Base-by-base conservation (phyloP, 495 filamentous ascomycete genomes). In the Entonaema liquescens region DNA sequence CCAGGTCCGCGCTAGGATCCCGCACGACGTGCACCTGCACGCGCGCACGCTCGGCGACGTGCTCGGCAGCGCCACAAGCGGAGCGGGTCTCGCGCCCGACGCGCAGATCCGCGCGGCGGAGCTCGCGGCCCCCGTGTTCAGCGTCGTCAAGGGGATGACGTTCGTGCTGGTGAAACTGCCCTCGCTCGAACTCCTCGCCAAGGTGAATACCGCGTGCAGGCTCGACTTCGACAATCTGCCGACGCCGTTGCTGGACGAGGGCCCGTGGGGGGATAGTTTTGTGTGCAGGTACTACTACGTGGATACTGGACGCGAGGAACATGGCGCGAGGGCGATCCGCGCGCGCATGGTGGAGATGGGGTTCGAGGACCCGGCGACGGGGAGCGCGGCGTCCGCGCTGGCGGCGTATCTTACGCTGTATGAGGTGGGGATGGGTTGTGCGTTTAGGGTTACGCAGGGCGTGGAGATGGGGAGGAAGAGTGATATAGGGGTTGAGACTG, bases 391-490 rank as follows among this genome's bases (percentile, higher is more conserved):
- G 40, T 84, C 83, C 62, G 84, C 84, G 25, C 74, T 92, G 62
- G 80, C 81, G 26, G 79, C 82, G 9, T 91, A 87, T 72, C 76
- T 93, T 55, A 81, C 88, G 7, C 72, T 91, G 52, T 7, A 33
- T 2, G 79, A 78, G 56, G 71, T 71, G 29, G 72, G 78, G n/a
- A 63, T 67, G 23, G 71, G 66, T 3, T 69, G 75, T 47, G 78
- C 72, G 67, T 90, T 86, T 71, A 78, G 79, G 50, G 73, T 94
- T 59, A 86, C 85, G 69, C 92, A 94, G 80, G 92, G 92, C 0
- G 89, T 93, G 12, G 91, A 94, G 80, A 94, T 93, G 89, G 91
- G 89, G 0, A 80, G 91, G 63, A 79, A 79, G 70, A 93, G 91
- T 80, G 84, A 81, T 33, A 85, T 86, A 59, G 56, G 53, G 8